Base-by-base conservation (phyloP, 192 early-diverging fungal species). In the Podila verticillata region DNA sequence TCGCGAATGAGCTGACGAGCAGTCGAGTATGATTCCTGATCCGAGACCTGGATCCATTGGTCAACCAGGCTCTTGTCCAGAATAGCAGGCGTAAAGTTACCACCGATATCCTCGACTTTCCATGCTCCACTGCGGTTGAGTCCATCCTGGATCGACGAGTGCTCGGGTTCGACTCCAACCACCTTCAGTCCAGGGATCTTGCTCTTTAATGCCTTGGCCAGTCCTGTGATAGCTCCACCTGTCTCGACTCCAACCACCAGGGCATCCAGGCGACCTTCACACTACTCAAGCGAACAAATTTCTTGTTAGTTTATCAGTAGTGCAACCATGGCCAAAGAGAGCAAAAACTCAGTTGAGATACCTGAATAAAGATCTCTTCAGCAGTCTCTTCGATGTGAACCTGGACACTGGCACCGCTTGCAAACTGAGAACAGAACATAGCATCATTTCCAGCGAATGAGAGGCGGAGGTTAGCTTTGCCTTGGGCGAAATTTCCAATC, bases 101-200 rank as follows among this genome's bases (percentile, higher is more conserved):
- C 90, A 8, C 93, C 93, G 31, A 93, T 85, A 61, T 94, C 92
- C 65, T 94, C 93, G 19, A 93, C 79, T 36, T 88, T 85, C 90
- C 92, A 92, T 48, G 87, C 86, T 68, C 87, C 68, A 9, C 47
- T 65, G 34, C 63, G 60, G 29, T 15, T 61, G 36, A 69, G 73
- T 9, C 66, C 66, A 48, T 84, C 84, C 63, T 86, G 73, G 30
- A 93, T 82, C 22, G 85, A 86, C 8, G 90, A 92, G 63, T 89
- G 85, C 19, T 83, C 71, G 3, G 93, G 93, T 78, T 94, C 93
- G 4, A 94, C 92, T 19, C 89, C 93, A 56, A 94, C 83, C 28
- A 89, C 84, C 51, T 86, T 84, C 26, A 93, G 30, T 7, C 63
- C 61, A 2, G 93, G 91, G 9, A 87, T 73, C 63, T 82, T 75